Evolutionary conservation across 2,329 filamentous ascomycete genomes (phyloP).

Genomic region (Emydomyces testavorans): DNA sequence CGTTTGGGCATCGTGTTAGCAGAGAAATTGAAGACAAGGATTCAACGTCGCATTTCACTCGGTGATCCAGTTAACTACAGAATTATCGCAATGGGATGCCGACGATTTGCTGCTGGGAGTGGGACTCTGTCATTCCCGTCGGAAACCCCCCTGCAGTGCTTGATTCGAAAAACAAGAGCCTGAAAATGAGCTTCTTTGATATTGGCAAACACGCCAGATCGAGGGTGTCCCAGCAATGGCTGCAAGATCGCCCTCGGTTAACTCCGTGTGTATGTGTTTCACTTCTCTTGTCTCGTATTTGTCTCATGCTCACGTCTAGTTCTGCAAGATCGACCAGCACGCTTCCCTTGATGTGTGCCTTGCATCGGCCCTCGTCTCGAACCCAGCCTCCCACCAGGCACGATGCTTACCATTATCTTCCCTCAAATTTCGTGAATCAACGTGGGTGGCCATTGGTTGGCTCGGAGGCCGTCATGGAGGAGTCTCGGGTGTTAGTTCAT

Average conservation of each 20-base stretch:
- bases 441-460: slow-evolving; percentile 9
- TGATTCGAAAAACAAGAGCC: too few species aligned
- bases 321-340: slow-evolving; percentile 6
- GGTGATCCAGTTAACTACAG: too few species aligned
- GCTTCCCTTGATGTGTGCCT: slow-evolving; percentile 14
- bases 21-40: too few species aligned
- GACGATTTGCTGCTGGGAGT: too few species aligned
- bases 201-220: too few species aligned
- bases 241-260: too few species aligned
- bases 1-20: too few species aligned
- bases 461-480: slow-evolving; percentile 7
- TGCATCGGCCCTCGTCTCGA: not conserved
- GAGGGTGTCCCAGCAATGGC: not conserved
- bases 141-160: too few species aligned
- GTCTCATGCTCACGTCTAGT: not conserved
- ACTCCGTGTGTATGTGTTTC: not conserved
- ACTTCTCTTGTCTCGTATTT: not conserved
- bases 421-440: slow-evolving; percentile 2
- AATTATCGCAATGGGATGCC: too few species aligned
- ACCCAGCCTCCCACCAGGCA: not conserved
- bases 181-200: too few species aligned
- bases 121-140: too few species aligned
- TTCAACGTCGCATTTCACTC: too few species aligned
- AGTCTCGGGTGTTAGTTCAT: slow-evolving; percentile 8
- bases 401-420: slow-evolving; percentile 5